These are phyloP conservation scores for Pascua guehoae DNA, from an alignment of 1,284 basidiomycete genomes.

Conservation along the genomic window DNA sequence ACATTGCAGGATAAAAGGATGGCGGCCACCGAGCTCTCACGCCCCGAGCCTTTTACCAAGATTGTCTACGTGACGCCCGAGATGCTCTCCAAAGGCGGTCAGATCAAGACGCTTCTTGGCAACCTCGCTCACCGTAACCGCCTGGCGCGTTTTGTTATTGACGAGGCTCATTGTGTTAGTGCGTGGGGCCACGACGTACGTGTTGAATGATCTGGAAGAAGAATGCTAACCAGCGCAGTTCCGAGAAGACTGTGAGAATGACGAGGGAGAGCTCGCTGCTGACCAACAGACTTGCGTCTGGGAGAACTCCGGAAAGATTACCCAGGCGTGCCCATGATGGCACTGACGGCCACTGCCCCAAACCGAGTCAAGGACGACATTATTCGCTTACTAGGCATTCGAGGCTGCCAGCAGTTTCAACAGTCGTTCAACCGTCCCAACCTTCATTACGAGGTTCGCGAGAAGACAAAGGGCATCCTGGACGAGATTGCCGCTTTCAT, in stretches of 20 bases:
- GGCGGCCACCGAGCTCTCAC: conserved; percentile 53
- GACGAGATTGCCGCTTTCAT: conserved; percentile 73
- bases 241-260: conserved; percentile 42
- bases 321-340: conserved; percentile 84
- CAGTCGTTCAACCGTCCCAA: conserved; percentile 94
- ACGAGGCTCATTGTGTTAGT: conserved; percentile 90
- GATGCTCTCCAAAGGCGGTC: conserved; percentile 64
- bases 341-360: conserved; percentile 91
- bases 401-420: conserved; percentile 59
- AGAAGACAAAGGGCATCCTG: conserved; percentile 58
- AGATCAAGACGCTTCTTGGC: conserved; percentile 59
- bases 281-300: conserved; percentile 56
- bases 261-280: background rate
- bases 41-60: conserved; percentile 48
- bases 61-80: conserved; percentile 96
- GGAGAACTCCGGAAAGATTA: conserved; percentile 67
- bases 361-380: conserved; percentile 74
- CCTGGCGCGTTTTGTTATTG: conserved; percentile 87
- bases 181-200: conserved; percentile 53
- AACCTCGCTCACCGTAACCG: conserved; percentile 58
- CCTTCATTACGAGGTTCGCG: conserved; percentile 73
- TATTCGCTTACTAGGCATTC: conserved; percentile 64
- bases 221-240: conserved; percentile 34
- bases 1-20: conserved; percentile 43
- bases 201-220: background rate